Evolutionary conservation across 2,329 filamentous ascomycete species (phyloP), one percentile per base, ranked within the genome.

Genomic region (Gremmenia infestans): DNA sequence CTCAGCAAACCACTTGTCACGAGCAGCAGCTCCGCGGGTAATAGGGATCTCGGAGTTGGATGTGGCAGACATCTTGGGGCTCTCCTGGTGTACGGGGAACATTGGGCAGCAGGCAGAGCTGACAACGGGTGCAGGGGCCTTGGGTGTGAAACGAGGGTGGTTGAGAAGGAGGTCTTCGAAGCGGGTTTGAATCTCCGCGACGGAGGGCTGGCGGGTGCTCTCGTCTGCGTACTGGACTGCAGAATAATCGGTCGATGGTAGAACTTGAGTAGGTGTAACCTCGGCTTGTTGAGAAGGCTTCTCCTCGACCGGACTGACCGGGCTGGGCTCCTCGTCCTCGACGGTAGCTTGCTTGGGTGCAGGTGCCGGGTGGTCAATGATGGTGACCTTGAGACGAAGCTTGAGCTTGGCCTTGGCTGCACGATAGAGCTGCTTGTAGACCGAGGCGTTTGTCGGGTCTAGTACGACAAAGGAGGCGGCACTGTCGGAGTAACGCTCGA

Each of bases 361-460:
- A 42, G 66, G 60, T 0, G 65, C 63, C 28, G 72, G 61, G 54
- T 73, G 71, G 15, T 71, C 62, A 57, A 68, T 70, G 36, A 80
- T 67, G 15, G 82, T 86, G 39, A 89, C 87, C 63, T 85, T 89
- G 57, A 99, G 82, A 73, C 94, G 92, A 65, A 99, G 86, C 85
- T 97, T 99, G 63, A 92, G 85, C 81, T 99, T 99, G 39, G 94
- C 94, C 78, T 97, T 99, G 62, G 94, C 94, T 63, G 94, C 94
- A 67, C 94, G 88, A 72, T 94, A 93, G 43, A 99, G 86, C 71
- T 97, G 94, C 79, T 97, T 97, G 80, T 96, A 99, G 68, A 96
- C 89, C 47, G 89, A 80, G 8, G 82, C 75, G 69, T 96, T 95
- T 70, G 79, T 78, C 60, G 84, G 78, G 71, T 96, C 88, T 58